These are phyloP conservation scores for Coemansia erecta DNA, from an alignment of 192 early-diverging fungal species.

Conservation along the genomic window DNA sequence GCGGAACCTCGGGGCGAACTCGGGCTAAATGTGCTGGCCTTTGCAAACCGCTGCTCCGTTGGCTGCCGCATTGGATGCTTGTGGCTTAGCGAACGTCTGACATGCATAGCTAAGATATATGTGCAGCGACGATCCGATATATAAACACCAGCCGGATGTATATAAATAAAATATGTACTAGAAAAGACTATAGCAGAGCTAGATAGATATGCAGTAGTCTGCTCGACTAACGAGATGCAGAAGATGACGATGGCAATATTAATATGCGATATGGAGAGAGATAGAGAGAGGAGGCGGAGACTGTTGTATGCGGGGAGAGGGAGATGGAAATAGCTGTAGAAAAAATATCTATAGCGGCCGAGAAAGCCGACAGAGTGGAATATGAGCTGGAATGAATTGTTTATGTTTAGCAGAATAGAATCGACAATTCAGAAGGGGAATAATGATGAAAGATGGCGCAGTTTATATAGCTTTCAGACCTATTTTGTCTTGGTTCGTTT, in stretches of 20 bases:
- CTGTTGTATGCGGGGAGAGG: neutral
- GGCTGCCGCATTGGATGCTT: neutral
- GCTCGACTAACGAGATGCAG: no score
- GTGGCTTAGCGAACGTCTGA: constrained; percentile 7
- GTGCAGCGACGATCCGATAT: no score
- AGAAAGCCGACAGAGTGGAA: constrained; percentile 2
- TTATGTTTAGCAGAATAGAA: no score
- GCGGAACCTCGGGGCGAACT: neutral
- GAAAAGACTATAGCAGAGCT: no score
- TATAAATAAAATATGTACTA: no score
- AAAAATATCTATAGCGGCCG: neutral
- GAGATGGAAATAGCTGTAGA: neutral
- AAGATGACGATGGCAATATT: neutral
- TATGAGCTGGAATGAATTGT: neutral
- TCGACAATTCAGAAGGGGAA: neutral
- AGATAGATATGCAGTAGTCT: no score
- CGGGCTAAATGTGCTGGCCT: constrained; percentile 3
- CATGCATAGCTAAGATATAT: no score
- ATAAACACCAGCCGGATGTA: no score
- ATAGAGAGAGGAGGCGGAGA: neutral
- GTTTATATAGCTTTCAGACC: neutral
- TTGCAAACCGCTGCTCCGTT: neutral
- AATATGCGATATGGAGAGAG: neutral
- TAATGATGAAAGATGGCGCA: constrained; percentile 6
- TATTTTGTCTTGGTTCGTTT: neutral